Percentiles rank a stretch among this genome's conserved stretches.
Conservation (phyloP, 305 asterid species). For the Fraxinus baroniana region DNA sequence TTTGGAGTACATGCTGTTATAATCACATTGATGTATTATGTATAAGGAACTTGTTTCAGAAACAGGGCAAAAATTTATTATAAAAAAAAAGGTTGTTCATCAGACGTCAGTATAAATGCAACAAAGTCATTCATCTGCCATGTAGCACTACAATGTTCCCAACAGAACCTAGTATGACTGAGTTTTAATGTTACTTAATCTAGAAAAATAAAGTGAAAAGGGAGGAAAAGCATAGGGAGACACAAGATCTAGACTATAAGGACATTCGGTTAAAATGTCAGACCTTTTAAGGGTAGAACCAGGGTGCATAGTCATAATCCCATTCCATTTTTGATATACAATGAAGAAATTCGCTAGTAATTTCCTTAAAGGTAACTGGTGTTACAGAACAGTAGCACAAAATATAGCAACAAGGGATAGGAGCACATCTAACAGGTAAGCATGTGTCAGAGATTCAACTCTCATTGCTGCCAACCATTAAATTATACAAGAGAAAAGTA, state of each 20-base stretch:
- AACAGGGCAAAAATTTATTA: neutral
- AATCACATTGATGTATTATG: slow-evolving; percentile 3
- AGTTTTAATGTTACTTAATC: neutral
- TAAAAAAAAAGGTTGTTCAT: neutral
- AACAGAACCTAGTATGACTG: neutral
- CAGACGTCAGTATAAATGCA: neutral
- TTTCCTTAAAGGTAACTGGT: neutral
- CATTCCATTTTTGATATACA: neutral
- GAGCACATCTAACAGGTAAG: neutral
- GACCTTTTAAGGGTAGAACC: neutral
- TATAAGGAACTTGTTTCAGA: neutral
- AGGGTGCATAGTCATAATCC: neutral
- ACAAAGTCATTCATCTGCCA: neutral
- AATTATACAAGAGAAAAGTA: neutral
- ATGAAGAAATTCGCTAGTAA: neutral
- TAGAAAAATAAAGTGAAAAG: neutral
- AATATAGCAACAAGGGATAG: neutral
- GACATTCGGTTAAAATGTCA: neutral
- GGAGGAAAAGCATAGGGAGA: neutral
- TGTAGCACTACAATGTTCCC: neutral
- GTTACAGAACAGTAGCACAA: neutral
- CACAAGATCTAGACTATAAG: neutral
- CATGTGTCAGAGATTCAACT: neutral
- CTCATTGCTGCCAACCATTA: neutral
- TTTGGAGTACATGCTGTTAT: neutral